phyloP scores from a whole-genome alignment of 495 filamentous ascomycete genomes.

The Pseudotulostoma volvatum region DNA sequence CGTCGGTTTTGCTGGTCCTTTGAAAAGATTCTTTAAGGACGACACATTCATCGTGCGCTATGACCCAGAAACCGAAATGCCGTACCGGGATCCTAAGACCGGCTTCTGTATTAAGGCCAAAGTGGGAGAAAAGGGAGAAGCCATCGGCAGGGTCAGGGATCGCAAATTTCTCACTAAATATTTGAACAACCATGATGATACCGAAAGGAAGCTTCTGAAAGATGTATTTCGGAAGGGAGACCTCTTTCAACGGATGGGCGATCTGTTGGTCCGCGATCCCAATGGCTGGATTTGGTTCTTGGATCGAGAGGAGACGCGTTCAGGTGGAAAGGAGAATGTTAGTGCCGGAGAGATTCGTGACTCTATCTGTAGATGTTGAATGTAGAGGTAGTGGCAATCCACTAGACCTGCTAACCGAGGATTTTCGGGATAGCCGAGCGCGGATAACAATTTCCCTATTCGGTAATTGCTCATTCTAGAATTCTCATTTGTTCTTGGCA shows the following conservation, averaged over 20 bases:
- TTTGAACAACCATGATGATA: slow-evolving; percentile 56
- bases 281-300: slow-evolving; percentile 65
- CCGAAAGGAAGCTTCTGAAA: slow-evolving; percentile 58
- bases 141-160: slow-evolving; percentile 53
- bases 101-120: slow-evolving; percentile 48
- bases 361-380: slow-evolving; percentile 32
- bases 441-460: too few species aligned
- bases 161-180: slow-evolving; percentile 62
- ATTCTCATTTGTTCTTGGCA: too few species aligned
- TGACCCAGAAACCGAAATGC: slow-evolving; percentile 54
- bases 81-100: slow-evolving; percentile 51
- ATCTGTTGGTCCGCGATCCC: slow-evolving; percentile 53
- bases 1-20: slow-evolving; percentile 56
- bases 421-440: too few species aligned
- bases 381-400: too few species aligned
- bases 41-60: slow-evolving; percentile 44
- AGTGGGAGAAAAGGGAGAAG: slow-evolving; percentile 57
- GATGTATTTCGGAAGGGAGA: slow-evolving; percentile 72
- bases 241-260: slow-evolving; percentile 71
- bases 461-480: too few species aligned
- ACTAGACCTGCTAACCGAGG: too few species aligned
- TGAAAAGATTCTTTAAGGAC: slow-evolving; percentile 42
- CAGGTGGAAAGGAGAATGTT: slow-evolving; percentile 92
- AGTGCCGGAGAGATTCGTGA: slow-evolving; percentile 53
- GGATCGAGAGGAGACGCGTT: slow-evolving; percentile 87